These are phyloP conservation scores for Omphalotus olearius DNA, from an alignment of 1,284 basidiomycete species.

Conservation along the genomic window DNA sequence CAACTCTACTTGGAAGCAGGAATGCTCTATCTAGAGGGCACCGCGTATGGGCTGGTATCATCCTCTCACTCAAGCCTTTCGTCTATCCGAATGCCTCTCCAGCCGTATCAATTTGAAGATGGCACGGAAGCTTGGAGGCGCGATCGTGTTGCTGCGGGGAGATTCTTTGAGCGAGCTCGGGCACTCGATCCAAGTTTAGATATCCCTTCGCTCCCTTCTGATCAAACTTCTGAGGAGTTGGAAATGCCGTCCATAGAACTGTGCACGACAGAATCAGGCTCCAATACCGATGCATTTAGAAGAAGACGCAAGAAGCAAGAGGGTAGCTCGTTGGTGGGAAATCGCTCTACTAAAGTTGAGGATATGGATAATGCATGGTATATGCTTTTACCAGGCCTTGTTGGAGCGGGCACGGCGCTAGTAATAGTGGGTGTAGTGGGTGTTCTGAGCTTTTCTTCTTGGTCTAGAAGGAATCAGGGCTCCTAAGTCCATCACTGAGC, in stretches of 20 bases:
- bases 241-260: constrained; percentile 62
- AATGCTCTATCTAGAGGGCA: constrained; percentile 70
- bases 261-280: constrained; percentile 17
- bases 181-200: constrained; percentile 56
- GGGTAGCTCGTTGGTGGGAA: constrained; percentile 31
- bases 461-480: constrained; percentile 66
- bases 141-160: constrained; percentile 62
- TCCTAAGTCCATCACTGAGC: constrained; percentile 26
- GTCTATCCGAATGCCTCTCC: constrained; percentile 59
- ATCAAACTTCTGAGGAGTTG: constrained; percentile 17
- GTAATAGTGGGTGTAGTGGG: constrained; percentile 74
- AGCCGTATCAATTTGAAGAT: constrained; percentile 38
- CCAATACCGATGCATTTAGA: constrained; percentile 27
- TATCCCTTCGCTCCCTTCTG: constrained; percentile 57
- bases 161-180: constrained; percentile 67
- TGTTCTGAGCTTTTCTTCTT: constrained; percentile 64
- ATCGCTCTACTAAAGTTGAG: constrained; percentile 30
- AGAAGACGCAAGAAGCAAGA: constrained; percentile 5
- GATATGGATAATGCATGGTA: constrained; percentile 73
- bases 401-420: constrained; percentile 75
- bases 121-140: constrained; percentile 65
- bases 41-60: constrained; percentile 60
- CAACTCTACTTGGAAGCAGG: constrained; percentile 74
- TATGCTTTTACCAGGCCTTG: constrained; percentile 58
- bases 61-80: constrained; percentile 61